Evolutionary conservation across 2,329 filamentous ascomycete species (phyloP).

Genomic region (Neonectria magnoliae): DNA sequence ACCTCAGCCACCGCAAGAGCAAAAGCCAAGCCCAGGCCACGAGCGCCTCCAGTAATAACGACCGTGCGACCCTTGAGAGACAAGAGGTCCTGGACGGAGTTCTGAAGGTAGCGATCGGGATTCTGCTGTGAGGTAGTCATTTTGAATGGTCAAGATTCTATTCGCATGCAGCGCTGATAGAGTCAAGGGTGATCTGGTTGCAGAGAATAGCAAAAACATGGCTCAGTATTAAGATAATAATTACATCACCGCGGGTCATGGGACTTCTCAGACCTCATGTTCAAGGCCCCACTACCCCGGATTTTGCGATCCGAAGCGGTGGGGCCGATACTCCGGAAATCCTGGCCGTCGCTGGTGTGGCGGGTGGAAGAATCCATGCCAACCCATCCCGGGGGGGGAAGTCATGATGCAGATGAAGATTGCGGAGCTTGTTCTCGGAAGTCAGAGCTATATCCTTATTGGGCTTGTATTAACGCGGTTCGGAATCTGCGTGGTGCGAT

Average conservation of each 20-base stretch:
- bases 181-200: not conserved
- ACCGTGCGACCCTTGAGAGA: constrained; percentile 25
- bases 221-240: constrained; percentile 14
- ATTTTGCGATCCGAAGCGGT: constrained; percentile 20
- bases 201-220: not conserved
- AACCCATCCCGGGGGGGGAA: not conserved
- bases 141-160: not conserved
- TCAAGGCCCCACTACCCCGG: constrained; percentile 14
- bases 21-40: constrained; percentile 27
- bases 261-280: not conserved
- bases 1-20: constrained; percentile 26
- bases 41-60: constrained; percentile 26
- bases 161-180: too few relatives aligned
- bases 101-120: constrained; percentile 20
- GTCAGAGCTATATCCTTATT: not conserved
- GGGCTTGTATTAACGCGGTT: not conserved
- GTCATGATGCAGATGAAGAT: not conserved
- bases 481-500: not conserved
- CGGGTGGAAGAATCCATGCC: not conserved
- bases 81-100: constrained; percentile 25
- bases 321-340: constrained; percentile 9
- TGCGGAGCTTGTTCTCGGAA: not conserved
- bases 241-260: not conserved
- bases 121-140: constrained; percentile 16
- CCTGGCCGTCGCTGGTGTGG: not conserved